These are phyloP conservation scores for Annulohypoxylon bovei DNA, from an alignment of 495 filamentous ascomycete species.

Conservation along the genomic window DNA sequence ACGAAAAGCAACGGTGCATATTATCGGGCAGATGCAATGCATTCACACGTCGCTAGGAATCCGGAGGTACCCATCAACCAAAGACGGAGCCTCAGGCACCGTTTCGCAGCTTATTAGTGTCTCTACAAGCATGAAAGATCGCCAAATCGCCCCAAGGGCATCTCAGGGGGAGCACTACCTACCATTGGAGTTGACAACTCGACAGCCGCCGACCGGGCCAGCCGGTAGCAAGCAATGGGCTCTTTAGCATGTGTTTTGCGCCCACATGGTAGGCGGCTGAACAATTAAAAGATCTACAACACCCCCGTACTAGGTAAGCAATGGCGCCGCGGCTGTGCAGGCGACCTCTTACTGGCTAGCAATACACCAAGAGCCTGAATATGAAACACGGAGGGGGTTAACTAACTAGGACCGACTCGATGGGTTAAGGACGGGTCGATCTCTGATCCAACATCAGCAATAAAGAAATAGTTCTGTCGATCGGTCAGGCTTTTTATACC, in stretches of 20 bases:
- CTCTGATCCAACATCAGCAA: conserved; percentile 29
- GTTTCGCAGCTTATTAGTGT: conserved; percentile 10
- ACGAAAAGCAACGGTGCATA: neutral
- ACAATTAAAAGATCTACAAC: conserved; percentile 26
- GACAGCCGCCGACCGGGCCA: conserved; percentile 15
- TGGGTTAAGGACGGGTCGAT: conserved; percentile 22
- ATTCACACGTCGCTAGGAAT: conserved; percentile 2
- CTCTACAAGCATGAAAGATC: conserved; percentile 15
- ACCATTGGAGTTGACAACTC: conserved; percentile 8
- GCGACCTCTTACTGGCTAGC: conserved; percentile 22
- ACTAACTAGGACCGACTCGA: conserved; percentile 27
- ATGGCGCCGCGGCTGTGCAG: conserved; percentile 22
- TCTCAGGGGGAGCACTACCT: conserved; percentile 1
- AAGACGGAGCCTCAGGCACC: conserved; percentile 29
- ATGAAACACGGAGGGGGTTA: conserved; percentile 30
- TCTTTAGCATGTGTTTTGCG: conserved; percentile 8
- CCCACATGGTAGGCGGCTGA: conserved; percentile 20
- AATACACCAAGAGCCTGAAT: conserved; percentile 20
- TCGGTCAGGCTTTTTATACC: conserved; percentile 3
- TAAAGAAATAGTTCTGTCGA: conserved; percentile 12
- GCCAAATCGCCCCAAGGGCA: conserved; percentile 7
- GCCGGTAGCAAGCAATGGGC: conserved; percentile 8
- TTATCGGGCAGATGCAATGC: neutral
- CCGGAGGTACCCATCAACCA: conserved; percentile 7
- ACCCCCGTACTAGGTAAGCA: conserved; percentile 11